Evolutionary conservation across 495 filamentous ascomycete species (phyloP).

Genomic region (Massariosphaeria phaeospora): DNA sequence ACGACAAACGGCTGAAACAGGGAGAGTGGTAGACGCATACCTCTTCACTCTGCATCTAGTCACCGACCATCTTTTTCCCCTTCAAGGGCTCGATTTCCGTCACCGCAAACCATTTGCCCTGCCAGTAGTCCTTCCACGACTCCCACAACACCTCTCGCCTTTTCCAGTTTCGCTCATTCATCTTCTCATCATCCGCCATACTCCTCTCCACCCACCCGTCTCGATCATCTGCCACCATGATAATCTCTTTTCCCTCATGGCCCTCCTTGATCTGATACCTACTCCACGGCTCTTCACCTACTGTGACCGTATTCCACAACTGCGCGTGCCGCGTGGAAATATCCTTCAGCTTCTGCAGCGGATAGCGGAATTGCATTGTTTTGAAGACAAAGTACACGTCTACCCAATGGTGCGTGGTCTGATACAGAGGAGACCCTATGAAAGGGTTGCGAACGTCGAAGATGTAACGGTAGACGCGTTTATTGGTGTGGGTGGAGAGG

Average conservation of each 20-base stretch:
- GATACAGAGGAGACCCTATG: conserved; percentile 1
- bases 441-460: conserved; percentile 24
- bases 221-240: conserved; percentile 17
- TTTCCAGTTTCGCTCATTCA: conserved; percentile 7
- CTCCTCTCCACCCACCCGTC: conserved; percentile 20
- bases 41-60: background rate
- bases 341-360: background rate
- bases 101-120: conserved; percentile 3
- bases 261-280: conserved; percentile 3
- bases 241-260: background rate
- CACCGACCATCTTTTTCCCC: background rate
- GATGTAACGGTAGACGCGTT: conserved; percentile 18
- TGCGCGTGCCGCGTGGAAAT: conserved; percentile 20
- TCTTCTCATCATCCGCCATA: conserved; percentile 4
- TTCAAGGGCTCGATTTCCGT: conserved; percentile 7
- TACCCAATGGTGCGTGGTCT: conserved; percentile 21
- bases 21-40: conserved; percentile 16
- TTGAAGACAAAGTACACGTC: conserved; percentile 24
- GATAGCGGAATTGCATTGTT: conserved; percentile 9
- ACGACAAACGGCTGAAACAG: conserved; percentile 21
- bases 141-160: conserved; percentile 15
- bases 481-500: conserved; percentile 2
- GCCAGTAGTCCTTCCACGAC: background rate
- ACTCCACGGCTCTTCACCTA: conserved; percentile 19
- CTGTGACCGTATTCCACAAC: conserved; percentile 15